phyloP scores from a whole-genome alignment of 2,329 filamentous ascomycete species.

The Ophiostoma fasciatum region DNA sequence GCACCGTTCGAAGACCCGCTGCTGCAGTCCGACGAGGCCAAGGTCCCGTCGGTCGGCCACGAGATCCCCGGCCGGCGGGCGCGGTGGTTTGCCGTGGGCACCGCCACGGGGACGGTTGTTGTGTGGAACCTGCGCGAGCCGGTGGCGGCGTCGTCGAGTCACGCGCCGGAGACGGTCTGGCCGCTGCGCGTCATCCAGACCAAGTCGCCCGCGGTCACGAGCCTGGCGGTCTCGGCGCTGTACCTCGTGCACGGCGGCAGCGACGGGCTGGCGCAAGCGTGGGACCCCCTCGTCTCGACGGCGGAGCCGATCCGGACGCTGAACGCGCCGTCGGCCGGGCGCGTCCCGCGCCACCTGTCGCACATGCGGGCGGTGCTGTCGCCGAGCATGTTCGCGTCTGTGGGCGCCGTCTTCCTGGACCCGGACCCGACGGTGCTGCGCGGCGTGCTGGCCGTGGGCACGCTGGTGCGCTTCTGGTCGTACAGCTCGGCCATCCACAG shows the following conservation, averaged over 20 bases:
- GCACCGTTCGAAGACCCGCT: conserved; percentile 63
- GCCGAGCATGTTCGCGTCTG: conserved; percentile 64
- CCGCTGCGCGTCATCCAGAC: conserved; percentile 77
- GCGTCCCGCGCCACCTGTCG: conserved; percentile 59
- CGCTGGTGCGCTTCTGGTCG: conserved; percentile 81
- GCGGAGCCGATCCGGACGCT: conserved; percentile 68
- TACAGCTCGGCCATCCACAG: conserved; percentile 67
- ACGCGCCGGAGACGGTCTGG: conserved; percentile 29
- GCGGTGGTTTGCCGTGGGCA: conserved; percentile 69
- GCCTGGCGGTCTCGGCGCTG: conserved; percentile 66
- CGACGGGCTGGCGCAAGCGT: conserved; percentile 88
- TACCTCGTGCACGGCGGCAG: conserved; percentile 88
- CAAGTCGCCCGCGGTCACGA: conserved; percentile 76
- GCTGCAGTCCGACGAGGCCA: conserved; percentile 30
- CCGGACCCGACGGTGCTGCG: conserved; percentile 74
- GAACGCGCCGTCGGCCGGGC: conserved; percentile 69
- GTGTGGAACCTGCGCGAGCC: conserved; percentile 73
- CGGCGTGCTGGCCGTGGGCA: conserved; percentile 76
- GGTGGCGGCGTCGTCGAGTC: conserved; percentile 11
- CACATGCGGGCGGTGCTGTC: conserved; percentile 41
- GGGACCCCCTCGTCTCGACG: conserved; percentile 84
- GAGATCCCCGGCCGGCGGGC: conserved; percentile 77
- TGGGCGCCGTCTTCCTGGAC: conserved; percentile 73
- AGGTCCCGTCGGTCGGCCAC: conserved; percentile 21
- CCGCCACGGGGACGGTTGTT: conserved; percentile 58